Base-by-base conservation (phyloP, 441 rosid genomes). In the Populus tomentosa region DNA sequence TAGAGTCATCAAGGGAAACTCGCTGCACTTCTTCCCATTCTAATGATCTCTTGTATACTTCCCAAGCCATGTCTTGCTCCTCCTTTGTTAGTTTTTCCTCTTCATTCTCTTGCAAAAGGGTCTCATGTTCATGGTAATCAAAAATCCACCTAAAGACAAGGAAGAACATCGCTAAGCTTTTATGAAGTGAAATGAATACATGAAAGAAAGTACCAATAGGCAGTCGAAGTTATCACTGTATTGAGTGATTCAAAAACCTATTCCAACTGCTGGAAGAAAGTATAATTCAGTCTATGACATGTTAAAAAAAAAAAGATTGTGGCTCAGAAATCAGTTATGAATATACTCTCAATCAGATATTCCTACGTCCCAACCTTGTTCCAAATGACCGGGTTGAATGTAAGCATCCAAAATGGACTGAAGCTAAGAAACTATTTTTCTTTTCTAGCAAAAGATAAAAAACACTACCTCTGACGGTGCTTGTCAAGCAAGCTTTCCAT, bases 1-100 rank as follows among this genome's bases (percentile, higher is more conserved):
- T 75, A 63, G 95, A 72, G 77, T 91, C 98, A 30, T 84, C 91
- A 26, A 85, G 62, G 32, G 98, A 80, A 62, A 85, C 92, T 6
- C 94, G 90, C 46, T 89, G 98, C 80, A 97, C 98, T 86, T 97
- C 97, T 79, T 93, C 97, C 98, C 98, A 94, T 74, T 92, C 92
- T 63, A 94, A 73, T 28, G 97, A 82, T 84, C 84, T 90, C 74
- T 75, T 86, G 70, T 86, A 92, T 40, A 97, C 97, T 89, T 97
- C 99, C 99, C 99, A 97, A 42, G 99, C 99, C 95, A 92, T 92
- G 86, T 97, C 99, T 83, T 97, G 94, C 84, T 97, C 99, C 87
- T 97, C 99, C 87, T 97, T 97, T 0, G 98, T 88, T 10, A 97
- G 89, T 82, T 87, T 97, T 83, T 97, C 99, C 71, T 94, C 98